A percentile compares a stretch with the other conserved stretches of the same genome.
These are phyloP conservation scores for Multifurca ochricompacta DNA, from an alignment of 768 basidiomycete genomes.

Conservation along the genomic window DNA sequence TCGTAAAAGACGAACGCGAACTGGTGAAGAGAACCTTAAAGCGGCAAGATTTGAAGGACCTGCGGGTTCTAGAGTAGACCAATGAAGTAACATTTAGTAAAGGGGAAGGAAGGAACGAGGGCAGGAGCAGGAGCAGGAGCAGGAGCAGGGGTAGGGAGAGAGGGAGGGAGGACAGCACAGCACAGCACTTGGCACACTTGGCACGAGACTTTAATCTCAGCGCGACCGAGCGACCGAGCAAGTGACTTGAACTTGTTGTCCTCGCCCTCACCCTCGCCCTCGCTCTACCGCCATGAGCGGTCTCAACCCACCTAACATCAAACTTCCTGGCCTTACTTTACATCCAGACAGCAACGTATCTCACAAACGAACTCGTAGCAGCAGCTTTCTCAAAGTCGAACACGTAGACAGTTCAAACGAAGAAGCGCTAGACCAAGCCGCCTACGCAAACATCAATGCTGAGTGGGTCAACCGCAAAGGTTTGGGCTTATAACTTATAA, in stretches of 20 bases:
- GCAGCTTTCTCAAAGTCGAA: constrained; percentile 80
- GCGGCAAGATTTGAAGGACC: constrained; percentile 55
- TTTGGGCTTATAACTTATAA: constrained; percentile 27
- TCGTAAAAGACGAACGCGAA: constrained; percentile 58
- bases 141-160: no score
- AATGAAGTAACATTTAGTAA: constrained; percentile 50
- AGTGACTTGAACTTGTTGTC: no score
- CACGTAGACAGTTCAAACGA: constrained; percentile 68
- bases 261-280: no score
- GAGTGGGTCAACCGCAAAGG: constrained; percentile 95
- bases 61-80: constrained; percentile 55
- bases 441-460: constrained; percentile 80
- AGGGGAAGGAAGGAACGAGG: no score
- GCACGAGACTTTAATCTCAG: no score
- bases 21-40: constrained; percentile 59
- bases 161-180: no score
- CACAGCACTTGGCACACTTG: no score
- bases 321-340: constrained; percentile 8
- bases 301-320: constrained; percentile 12
- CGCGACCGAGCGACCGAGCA: no score
- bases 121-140: no score
- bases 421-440: constrained; percentile 69
- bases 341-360: neutral
- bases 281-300: neutral
- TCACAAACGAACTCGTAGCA: constrained; percentile 45